Evolutionary conservation across 345 rosid species (phyloP).

Genomic region (Corymbia maculata): DNA sequence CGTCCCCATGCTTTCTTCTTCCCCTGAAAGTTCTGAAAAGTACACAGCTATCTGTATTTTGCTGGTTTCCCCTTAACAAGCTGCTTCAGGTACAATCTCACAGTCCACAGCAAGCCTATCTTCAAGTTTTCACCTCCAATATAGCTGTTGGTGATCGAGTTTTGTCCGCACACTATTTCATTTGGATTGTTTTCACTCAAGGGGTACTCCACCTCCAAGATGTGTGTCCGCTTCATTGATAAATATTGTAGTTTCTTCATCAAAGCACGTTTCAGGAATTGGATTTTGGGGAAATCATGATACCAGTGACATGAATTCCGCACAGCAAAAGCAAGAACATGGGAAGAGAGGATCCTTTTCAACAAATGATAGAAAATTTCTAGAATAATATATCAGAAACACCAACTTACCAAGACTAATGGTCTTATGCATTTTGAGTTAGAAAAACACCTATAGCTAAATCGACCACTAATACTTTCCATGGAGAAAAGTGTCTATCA

Average conservation of each 20-base stretch:
- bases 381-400: slow-evolving; percentile 2
- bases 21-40: too few relatives aligned
- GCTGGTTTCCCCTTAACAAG: too few relatives aligned
- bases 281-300: slow-evolving; percentile 47
- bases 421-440: slow-evolving; percentile 92
- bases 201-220: slow-evolving; percentile 41
- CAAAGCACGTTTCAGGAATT: slow-evolving; percentile 7
- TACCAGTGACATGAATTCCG: slow-evolving; percentile 87
- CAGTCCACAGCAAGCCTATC: too few relatives aligned
- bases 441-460: slow-evolving; percentile 92
- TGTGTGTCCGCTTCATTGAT: slow-evolving; percentile 25
- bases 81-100: too few relatives aligned
- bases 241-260: slow-evolving; percentile 22
- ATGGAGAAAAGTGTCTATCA: slow-evolving; percentile 80
- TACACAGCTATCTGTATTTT: too few relatives aligned
- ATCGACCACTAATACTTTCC: slow-evolving; percentile 97
- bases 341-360: slow-evolving; percentile 1
- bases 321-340: slow-evolving; percentile 28
- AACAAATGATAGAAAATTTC: background rate
- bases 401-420: slow-evolving; percentile 61
- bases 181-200: slow-evolving; percentile 18
- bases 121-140: too few relatives aligned
- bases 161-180: slow-evolving; percentile 27
- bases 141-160: slow-evolving; percentile 18
- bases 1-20: too few relatives aligned